Conservation (phyloP, 768 basidiomycete genomes). For the Termitomyces sp. region DNA sequence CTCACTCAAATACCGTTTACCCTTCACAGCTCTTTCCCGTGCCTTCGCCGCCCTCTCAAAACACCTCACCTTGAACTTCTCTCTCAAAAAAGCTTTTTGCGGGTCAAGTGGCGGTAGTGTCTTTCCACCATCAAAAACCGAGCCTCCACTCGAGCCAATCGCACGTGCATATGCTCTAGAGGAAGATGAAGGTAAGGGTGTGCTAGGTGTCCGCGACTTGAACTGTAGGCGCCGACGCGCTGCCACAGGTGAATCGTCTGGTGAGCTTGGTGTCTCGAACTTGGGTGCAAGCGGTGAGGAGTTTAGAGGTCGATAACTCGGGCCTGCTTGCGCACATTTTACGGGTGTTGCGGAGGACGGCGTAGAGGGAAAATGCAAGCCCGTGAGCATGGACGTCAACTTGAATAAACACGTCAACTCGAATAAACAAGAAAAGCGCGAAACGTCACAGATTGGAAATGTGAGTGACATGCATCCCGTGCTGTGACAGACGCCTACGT, state of each 20-base stretch:
- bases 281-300: constrained; percentile 49
- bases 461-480: constrained; percentile 2
- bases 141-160: constrained; percentile 17
- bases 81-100: constrained; percentile 52
- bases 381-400: neutral
- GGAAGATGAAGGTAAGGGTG: constrained; percentile 23
- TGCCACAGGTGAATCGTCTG: constrained; percentile 39
- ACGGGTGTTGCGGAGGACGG: constrained; percentile 3
- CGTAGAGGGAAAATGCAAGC: constrained; percentile 13
- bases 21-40: constrained; percentile 43
- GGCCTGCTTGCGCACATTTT: neutral
- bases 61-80: constrained; percentile 59
- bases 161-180: constrained; percentile 2
- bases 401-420: too few relatives aligned
- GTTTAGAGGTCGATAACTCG: constrained; percentile 30
- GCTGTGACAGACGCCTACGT: constrained; percentile 10
- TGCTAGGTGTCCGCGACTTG: constrained; percentile 31
- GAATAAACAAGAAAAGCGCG: constrained; percentile 7
- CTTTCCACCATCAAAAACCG: constrained; percentile 15
- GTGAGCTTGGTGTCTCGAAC: constrained; percentile 24
- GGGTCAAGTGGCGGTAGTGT: constrained; percentile 26
- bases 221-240: constrained; percentile 55
- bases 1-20: constrained; percentile 31
- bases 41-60: constrained; percentile 57
- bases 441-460: constrained; percentile 2